Percentiles rank a stretch among this genome's conserved stretches.
Evolutionary conservation across 2,329 filamentous ascomycete genomes (phyloP).

Genomic region (Aschersonia sp.): DNA sequence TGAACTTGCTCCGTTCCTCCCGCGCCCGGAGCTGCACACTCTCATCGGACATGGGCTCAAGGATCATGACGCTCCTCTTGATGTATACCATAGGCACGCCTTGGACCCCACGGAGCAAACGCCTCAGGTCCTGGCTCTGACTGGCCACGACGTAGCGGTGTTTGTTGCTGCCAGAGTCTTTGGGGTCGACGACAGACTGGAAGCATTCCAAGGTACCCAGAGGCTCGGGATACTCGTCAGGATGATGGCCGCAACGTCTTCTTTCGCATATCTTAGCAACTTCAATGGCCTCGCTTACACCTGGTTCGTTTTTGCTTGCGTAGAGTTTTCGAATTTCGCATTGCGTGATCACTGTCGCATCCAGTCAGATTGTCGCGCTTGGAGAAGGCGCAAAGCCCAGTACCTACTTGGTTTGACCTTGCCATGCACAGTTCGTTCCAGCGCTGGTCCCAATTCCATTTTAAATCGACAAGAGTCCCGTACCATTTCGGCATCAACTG

Average conservation of each 20-base stretch:
- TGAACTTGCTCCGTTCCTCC: constrained; percentile 64
- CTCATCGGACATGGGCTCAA: constrained; percentile 57
- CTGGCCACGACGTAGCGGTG: constrained; percentile 67
- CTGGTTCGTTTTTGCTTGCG: constrained; percentile 39
- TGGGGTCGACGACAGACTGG: constrained; percentile 63
- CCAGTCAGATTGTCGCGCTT: constrained; percentile 9
- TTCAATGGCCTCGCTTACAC: constrained; percentile 47
- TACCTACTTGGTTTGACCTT: constrained; percentile 65
- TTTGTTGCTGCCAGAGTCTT: constrained; percentile 57
- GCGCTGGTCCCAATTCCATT: constrained; percentile 68
- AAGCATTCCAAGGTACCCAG: constrained; percentile 58
- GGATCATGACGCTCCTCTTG: constrained; percentile 58
- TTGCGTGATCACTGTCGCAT: constrained; percentile 54
- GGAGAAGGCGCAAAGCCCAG: neutral
- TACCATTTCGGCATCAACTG: constrained; percentile 75
- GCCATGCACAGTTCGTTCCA: constrained; percentile 76
- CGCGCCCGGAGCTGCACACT: constrained; percentile 48
- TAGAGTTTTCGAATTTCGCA: constrained; percentile 73
- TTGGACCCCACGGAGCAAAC: constrained; percentile 48
- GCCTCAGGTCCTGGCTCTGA: constrained; percentile 52
- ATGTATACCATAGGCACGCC: constrained; percentile 71
- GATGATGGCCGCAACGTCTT: constrained; percentile 65
- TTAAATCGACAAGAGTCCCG: constrained; percentile 70
- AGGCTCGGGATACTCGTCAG: constrained; percentile 55
- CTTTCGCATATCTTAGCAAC: constrained; percentile 64